Base-by-base conservation (phyloP, 371 early-diverging fungal genomes). In the Mortierella sp. region DNA sequence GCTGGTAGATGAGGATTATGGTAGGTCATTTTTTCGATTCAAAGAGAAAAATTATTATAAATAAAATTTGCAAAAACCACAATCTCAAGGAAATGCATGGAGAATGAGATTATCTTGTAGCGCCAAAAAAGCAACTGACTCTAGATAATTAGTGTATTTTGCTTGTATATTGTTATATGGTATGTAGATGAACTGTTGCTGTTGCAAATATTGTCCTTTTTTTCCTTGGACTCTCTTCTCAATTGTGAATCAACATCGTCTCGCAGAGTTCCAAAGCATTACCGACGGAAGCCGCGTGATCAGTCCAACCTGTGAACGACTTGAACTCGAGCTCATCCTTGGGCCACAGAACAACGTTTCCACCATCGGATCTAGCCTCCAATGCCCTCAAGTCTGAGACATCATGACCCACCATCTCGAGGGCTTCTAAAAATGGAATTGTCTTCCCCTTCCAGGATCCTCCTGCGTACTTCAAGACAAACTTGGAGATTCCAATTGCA, bases 361-460 rank as follows among this genome's bases (percentile, higher is more conserved):
- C 79, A 45, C 60, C 47, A n/a, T 79, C 66, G 8, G 72, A 55
- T 35, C 29, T 65, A n/a, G 66, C 70, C 60, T 79, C 79, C 55
- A 79, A 61, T 1, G 58, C 70, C 29, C 70, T 61, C 37, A 79
- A 31, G 35, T 79, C 74, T 1, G 55, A 47, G 17, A 73, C 67
- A 59, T 73, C 74, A 42, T 73, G 79, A 28, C 79, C 79, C 10
- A 79, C 79, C 79, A 79, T 79, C 60, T 79, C 79, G 17, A 79
- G 64, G 6, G 79, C 79, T 15, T 79, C 74, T 56, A 79, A 43
- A 74, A 79, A 73, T 58, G 79, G 79, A 40, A 79, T 79, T 1
- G 73, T 79, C 61, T 79, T 79, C 59, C 70, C 70, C 64, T 79
- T 79, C 79, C 68, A 79, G 17, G 79, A 79, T 8, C 74, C 79